phyloP scores from a whole-genome alignment of 495 filamentous ascomycete species.

The Lasiosphaeria miniovina region DNA sequence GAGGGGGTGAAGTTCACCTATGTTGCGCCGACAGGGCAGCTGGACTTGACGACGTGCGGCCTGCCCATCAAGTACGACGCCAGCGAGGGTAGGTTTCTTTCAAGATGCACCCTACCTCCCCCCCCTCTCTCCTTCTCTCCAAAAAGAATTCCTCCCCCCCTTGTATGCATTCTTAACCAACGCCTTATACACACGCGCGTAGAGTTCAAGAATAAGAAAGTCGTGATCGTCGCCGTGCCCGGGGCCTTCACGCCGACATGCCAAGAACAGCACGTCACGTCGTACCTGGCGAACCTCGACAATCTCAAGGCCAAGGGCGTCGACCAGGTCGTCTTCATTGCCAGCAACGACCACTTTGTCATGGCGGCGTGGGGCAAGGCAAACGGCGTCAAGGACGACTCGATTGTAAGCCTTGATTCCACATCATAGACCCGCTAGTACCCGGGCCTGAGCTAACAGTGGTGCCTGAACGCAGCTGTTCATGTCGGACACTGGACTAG shows the following conservation, averaged over 20 bases:
- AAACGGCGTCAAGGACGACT: conserved; percentile 74
- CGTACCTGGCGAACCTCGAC: conserved; percentile 72
- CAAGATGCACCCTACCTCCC: neutral
- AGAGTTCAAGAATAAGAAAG: conserved; percentile 85
- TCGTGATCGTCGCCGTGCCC: conserved; percentile 85
- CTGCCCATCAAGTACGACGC: conserved; percentile 77
- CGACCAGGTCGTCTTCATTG: conserved; percentile 79
- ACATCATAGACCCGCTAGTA: neutral
- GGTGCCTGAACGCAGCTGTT: conserved; percentile 59
- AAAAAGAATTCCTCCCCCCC: neutral
- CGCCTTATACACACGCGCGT: neutral
- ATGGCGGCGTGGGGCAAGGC: conserved; percentile 97
- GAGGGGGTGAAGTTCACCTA: conserved; percentile 75
- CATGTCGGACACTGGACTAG: conserved; percentile 71
- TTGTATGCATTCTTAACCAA: neutral
- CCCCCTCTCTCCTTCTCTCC: neutral
- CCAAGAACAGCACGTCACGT: conserved; percentile 80
- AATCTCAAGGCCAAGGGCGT: conserved; percentile 81
- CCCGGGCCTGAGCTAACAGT: neutral
- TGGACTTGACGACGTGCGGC: conserved; percentile 70
- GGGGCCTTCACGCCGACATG: conserved; percentile 96
- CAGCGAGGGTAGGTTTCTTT: conserved; percentile 54
- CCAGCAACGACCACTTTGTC: conserved; percentile 87
- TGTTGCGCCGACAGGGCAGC: conserved; percentile 65
- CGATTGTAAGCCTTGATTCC: conserved; percentile 59